These are phyloP conservation scores for Lactarius tabidus DNA, from an alignment of 768 basidiomycete species.

Conservation along the genomic window DNA sequence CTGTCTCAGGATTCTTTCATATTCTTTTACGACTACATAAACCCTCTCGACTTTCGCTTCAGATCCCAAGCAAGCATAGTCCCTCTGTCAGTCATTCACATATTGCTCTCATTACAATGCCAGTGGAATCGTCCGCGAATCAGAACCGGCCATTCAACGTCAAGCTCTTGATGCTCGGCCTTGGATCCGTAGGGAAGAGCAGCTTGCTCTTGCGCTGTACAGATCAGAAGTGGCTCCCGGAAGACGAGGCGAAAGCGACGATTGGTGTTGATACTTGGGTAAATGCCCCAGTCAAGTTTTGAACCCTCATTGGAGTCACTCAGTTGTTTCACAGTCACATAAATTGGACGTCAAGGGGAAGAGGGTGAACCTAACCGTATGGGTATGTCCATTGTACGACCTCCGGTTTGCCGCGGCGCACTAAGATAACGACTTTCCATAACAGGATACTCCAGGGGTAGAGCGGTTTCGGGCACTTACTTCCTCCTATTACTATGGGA, in stretches of 20 bases:
- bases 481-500: slow-evolving; percentile 87
- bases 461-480: slow-evolving; percentile 95
- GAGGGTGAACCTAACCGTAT: slow-evolving; percentile 90
- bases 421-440: neutral
- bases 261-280: slow-evolving; percentile 82
- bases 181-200: slow-evolving; percentile 87
- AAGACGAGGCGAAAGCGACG: slow-evolving; percentile 81
- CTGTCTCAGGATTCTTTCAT: neutral
- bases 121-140: neutral
- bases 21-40: neutral
- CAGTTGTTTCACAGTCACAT: slow-evolving; percentile 55
- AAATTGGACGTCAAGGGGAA: slow-evolving; percentile 79
- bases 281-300: slow-evolving; percentile 31
- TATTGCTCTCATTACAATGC: neutral
- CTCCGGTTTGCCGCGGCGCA: neutral
- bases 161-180: slow-evolving; percentile 79
- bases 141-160: slow-evolving; percentile 53
- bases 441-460: slow-evolving; percentile 89
- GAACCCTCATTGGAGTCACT: neutral
- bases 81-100: neutral
- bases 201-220: slow-evolving; percentile 88
- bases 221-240: slow-evolving; percentile 89
- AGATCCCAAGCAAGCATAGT: neutral
- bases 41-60: neutral
- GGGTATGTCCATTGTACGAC: slow-evolving; percentile 53